Base-by-base conservation (phyloP, 176 grass and related monocot species). In the Paspalum notatum region DNA sequence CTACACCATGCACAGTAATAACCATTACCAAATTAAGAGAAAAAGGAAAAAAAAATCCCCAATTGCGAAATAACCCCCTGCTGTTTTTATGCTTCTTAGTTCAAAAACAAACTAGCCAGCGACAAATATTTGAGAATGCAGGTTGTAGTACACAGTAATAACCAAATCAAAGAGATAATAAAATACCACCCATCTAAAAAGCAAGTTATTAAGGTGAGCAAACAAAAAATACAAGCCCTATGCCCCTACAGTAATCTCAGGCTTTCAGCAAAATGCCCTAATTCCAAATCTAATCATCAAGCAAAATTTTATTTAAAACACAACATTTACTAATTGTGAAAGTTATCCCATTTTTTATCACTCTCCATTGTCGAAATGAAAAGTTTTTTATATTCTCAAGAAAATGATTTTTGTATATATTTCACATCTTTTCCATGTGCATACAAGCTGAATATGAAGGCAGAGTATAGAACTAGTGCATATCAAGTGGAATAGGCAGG, bases 1-100 rank as follows among this genome's bases (percentile, higher is more conserved):
- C 32, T 80, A 60, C 44, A 84, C 22, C 48, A 2, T 32, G 39
- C 46, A 53, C 17, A 79, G 17, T 40, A 59, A 78, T 39, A 78
- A 40, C 32, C 21, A 61, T 45, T 68, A 68, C 20, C 39, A 11
- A 22, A 42, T n/a, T 40, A 67, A 66, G 4, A 66, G 64, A 43
- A 17, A 43, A 6, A 66, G 8, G 20, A 32, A 20, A 16, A 21
- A 67, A 67, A 67, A 43, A 66, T n/a, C 18, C 32, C 9, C 16
- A 49, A 71, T 22, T 47, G 20, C 10, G 20, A 66, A 66, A 44
- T 22, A 32, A 3, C 32, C 32, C 32, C 3, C 32, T 32, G 32
- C 3, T 32, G 2, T 32, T 32, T 32, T 32, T 32, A 32, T 3
- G 2, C 32, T 32, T 32, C 3, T 32, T 32, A 32, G 32, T 32